A percentile compares a stretch with the other conserved stretches of the same genome.
phyloP scores from a whole-genome alignment of 805 yeast species.

The Myxozyma mucilagina region DNA sequence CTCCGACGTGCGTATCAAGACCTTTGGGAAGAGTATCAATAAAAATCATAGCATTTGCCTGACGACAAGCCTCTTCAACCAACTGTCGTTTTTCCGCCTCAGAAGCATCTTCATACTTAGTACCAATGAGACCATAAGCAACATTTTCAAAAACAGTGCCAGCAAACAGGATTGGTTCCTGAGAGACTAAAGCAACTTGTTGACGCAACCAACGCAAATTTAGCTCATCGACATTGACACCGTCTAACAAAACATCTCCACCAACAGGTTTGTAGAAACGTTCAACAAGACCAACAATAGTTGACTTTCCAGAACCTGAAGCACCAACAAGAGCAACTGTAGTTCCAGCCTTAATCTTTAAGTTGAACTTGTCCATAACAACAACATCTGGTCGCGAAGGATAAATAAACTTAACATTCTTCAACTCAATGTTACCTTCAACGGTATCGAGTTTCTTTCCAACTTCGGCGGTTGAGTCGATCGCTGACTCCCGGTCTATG shows the following conservation, averaged over 20 bases:
- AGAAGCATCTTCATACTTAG: slow-evolving; percentile 38
- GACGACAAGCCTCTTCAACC: slow-evolving; percentile 47
- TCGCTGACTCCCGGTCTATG: slow-evolving; percentile 46
- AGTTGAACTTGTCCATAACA: slow-evolving; percentile 35
- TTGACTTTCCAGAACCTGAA: slow-evolving; percentile 55
- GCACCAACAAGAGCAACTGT: slow-evolving; percentile 91
- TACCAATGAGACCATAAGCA: slow-evolving; percentile 62
- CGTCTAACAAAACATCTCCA: slow-evolving; percentile 53
- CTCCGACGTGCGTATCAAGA: slow-evolving; percentile 52
- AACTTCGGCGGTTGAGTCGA: slow-evolving; percentile 40
- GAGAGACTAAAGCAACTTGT: slow-evolving; percentile 61
- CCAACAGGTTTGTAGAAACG: slow-evolving; percentile 57
- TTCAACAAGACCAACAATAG: slow-evolving; percentile 54
- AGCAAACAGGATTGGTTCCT: slow-evolving; percentile 63
- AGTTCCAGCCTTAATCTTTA: slow-evolving; percentile 64
- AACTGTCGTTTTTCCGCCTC: slow-evolving; percentile 44
- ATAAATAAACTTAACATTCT: slow-evolving; percentile 36
- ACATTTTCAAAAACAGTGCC: slow-evolving; percentile 80
- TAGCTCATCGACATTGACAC: slow-evolving; percentile 49
- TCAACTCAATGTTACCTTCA: slow-evolving; percentile 44
- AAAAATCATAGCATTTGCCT: slow-evolving; percentile 56
- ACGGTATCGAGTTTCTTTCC: slow-evolving; percentile 28
- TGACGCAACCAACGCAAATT: slow-evolving; percentile 54
- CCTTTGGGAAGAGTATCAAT: slow-evolving; percentile 54
- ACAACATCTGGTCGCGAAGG: slow-evolving; percentile 39